Conservation (phyloP, 2,329 filamentous ascomycete genomes). For the Colletotrichum sp. region DNA sequence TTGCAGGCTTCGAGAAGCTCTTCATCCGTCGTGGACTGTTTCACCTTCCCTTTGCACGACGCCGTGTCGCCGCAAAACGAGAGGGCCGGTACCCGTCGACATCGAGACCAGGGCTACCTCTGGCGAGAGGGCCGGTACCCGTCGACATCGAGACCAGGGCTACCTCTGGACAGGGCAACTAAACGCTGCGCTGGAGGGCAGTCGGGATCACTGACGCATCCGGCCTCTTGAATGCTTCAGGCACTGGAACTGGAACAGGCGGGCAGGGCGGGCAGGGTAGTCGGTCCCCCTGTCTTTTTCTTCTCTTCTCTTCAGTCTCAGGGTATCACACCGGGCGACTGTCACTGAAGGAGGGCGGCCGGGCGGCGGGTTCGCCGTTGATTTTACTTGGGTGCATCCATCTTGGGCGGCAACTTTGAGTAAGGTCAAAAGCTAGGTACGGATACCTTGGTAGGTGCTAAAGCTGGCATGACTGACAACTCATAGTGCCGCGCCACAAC, state of each 20-base stretch:
- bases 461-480: not conserved
- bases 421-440: not conserved
- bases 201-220: not conserved
- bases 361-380: not conserved
- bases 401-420: not conserved
- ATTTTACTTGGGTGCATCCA: not conserved
- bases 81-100: not conserved
- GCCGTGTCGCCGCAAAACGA: too few relatives aligned
- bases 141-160: not conserved
- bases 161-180: not conserved
- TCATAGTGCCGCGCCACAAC: conserved; percentile 4
- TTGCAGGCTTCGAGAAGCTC: conserved; percentile 1
- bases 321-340: not conserved
- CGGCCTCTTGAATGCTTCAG: not conserved
- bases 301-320: not conserved
- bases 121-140: conserved; percentile 4
- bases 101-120: not conserved
- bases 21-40: not conserved
- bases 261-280: not conserved
- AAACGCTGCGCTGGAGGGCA: not conserved
- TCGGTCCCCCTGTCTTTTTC: not conserved
- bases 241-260: not conserved
- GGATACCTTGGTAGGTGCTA: not conserved
- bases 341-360: not conserved
- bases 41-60: not conserved